These are phyloP conservation scores for Ustilago hordei DNA, from an alignment of 1,284 basidiomycete genomes.

Conservation along the genomic window DNA sequence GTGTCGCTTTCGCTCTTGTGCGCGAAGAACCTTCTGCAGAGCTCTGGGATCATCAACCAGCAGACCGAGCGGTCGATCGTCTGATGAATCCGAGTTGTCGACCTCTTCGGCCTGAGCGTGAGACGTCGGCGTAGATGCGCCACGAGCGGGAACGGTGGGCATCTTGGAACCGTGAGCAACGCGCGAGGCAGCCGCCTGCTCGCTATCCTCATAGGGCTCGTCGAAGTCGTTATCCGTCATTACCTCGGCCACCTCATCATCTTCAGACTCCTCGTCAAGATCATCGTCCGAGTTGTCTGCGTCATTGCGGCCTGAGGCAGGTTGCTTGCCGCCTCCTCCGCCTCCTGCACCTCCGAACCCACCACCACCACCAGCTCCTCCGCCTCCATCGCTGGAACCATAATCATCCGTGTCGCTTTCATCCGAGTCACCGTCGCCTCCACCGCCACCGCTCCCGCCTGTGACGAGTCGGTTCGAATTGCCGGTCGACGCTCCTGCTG, in stretches of 20 bases:
- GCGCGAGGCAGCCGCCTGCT: slow-evolving; percentile 10
- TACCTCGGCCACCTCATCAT: slow-evolving; percentile 32
- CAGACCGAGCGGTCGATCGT: slow-evolving; percentile 47
- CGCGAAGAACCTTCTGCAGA: slow-evolving; percentile 46
- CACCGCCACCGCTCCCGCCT: slow-evolving; percentile 21
- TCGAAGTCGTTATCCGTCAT: slow-evolving; percentile 56
- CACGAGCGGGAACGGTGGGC: slow-evolving; percentile 21
- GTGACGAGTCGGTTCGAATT: slow-evolving; percentile 11
- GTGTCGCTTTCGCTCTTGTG: slow-evolving; percentile 48
- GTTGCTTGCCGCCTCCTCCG: slow-evolving; percentile 34
- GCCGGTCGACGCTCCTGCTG: slow-evolving; percentile 21
- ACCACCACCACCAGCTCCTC: slow-evolving; percentile 28
- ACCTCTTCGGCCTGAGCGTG: slow-evolving; percentile 12
- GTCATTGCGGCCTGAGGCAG: slow-evolving; percentile 24
- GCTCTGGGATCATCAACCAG: slow-evolving; percentile 50
- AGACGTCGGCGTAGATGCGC: slow-evolving; percentile 18
- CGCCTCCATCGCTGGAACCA: slow-evolving; percentile 61
- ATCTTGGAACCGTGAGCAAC: slow-evolving; percentile 7
- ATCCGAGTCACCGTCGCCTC: slow-evolving; percentile 26
- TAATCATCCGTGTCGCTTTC: slow-evolving; percentile 55
- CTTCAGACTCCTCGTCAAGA: slow-evolving; percentile 19
- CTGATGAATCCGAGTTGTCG: slow-evolving; percentile 48
- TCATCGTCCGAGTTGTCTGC: slow-evolving; percentile 31
- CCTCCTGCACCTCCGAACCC: slow-evolving; percentile 38
- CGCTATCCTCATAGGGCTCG: slow-evolving; percentile 43